A percentile compares a stretch with the other conserved stretches of the same genome.
phyloP scores from a whole-genome alignment of 2,329 filamentous ascomycete species.

The Fusarium bulbicola region DNA sequence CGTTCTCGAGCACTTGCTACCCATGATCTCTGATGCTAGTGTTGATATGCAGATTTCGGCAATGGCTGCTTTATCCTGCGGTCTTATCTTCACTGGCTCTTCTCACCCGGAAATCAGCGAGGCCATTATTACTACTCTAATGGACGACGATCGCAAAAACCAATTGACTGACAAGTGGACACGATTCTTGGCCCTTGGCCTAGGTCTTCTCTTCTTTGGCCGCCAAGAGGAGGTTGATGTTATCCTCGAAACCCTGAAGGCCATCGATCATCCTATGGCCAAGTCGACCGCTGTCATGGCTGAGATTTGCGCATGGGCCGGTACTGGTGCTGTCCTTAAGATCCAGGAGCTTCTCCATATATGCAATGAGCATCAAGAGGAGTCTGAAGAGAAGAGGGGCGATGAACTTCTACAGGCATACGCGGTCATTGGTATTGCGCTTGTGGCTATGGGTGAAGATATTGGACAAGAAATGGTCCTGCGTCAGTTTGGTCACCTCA shows the following conservation, averaged over 20 bases:
- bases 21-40: constrained; percentile 84
- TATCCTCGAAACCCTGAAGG: constrained; percentile 94
- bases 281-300: constrained; percentile 94
- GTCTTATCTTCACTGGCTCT: constrained; percentile 91
- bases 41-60: constrained; percentile 95
- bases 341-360: constrained; percentile 97
- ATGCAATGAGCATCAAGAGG: constrained; percentile 97
- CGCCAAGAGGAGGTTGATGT: constrained; percentile 99
- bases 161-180: constrained; percentile 99
- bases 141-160: constrained; percentile 90
- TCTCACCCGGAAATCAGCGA: constrained; percentile 91
- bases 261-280: constrained; percentile 95
- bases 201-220: constrained; percentile 94
- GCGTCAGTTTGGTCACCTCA: constrained; percentile 95
- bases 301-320: constrained; percentile 97
- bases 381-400: constrained; percentile 92
- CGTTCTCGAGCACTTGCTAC: constrained; percentile 83
- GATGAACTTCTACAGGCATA: constrained; percentile 97
- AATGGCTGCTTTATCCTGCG: constrained; percentile 91
- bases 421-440: constrained; percentile 89
- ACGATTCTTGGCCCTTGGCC: constrained; percentile 91
- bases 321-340: constrained; percentile 96
- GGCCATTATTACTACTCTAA: constrained; percentile 88
- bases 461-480: constrained; percentile 99
- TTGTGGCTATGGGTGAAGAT: constrained; percentile 98